Conservation (phyloP, 2,329 filamentous ascomycete genomes). For the Cladosporium sp. region DNA sequence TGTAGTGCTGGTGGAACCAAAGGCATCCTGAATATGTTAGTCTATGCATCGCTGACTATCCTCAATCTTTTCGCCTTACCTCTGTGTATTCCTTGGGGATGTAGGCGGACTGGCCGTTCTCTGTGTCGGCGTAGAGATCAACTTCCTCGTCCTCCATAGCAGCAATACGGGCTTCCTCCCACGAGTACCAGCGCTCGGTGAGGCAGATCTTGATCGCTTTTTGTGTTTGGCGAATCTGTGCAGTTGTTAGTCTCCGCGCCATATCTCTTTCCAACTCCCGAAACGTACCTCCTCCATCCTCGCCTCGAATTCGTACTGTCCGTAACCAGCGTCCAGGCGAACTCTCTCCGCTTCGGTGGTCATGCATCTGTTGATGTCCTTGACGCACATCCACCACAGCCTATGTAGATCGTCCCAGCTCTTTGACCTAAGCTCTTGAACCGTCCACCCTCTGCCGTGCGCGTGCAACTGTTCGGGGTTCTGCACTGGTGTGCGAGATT, state of each 20-base stretch:
- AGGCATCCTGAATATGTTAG: conserved; percentile 6
- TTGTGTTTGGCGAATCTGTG: conserved; percentile 75
- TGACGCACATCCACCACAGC: conserved; percentile 92
- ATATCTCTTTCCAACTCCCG: neutral
- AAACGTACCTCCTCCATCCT: conserved; percentile 67
- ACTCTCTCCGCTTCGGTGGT: conserved; percentile 72
- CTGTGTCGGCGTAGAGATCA: conserved; percentile 48
- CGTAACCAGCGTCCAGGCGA: conserved; percentile 70
- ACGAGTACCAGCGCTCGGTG: conserved; percentile 86
- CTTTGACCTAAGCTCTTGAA: conserved; percentile 82
- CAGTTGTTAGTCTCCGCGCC: neutral
- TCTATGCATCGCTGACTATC: neutral
- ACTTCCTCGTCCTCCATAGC: conserved; percentile 69
- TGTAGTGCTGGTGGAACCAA: conserved; percentile 1
- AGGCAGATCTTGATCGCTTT: conserved; percentile 79
- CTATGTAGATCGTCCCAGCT: conserved; percentile 91
- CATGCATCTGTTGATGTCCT: conserved; percentile 86
- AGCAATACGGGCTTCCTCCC: conserved; percentile 72
- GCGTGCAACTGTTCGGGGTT: conserved; percentile 70
- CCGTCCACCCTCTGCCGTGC: conserved; percentile 81
- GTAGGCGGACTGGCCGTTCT: conserved; percentile 11
- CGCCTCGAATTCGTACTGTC: conserved; percentile 64
- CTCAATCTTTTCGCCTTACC: neutral
- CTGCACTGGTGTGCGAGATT: conserved; percentile 66
- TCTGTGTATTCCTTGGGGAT: conserved; percentile 6